Evolutionary conservation across 805 yeast genomes (phyloP).

Genomic region (Teunomyces cretensis): DNA sequence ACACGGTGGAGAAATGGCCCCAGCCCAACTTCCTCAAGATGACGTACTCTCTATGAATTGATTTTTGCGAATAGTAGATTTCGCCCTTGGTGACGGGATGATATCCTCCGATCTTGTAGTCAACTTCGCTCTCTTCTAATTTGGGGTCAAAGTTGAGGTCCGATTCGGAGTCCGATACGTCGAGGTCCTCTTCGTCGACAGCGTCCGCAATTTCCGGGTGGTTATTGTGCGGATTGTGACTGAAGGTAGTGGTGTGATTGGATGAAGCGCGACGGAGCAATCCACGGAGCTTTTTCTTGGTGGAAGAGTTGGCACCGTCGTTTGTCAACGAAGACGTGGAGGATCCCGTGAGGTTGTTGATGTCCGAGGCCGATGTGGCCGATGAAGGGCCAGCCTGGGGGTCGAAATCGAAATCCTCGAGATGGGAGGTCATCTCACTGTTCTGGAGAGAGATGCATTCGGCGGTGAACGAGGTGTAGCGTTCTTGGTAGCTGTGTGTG

Average conservation of each 20-base stretch:
- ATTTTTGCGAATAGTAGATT: slow-evolving; percentile 41
- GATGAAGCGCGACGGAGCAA: slow-evolving; percentile 5
- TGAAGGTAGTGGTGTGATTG: neutral
- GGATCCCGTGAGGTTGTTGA: neutral
- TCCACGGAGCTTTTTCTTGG: slow-evolving; percentile 6
- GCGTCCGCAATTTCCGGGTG: slow-evolving; percentile 1
- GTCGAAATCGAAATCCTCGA: slow-evolving; percentile 20
- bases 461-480: slow-evolving; percentile 21
- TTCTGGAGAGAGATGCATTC: slow-evolving; percentile 39
- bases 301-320: neutral
- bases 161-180: slow-evolving; percentile 23
- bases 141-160: slow-evolving; percentile 27
- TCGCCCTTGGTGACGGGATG: slow-evolving; percentile 63
- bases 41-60: slow-evolving; percentile 39
- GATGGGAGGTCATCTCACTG: slow-evolving; percentile 36
- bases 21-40: slow-evolving; percentile 62
- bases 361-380: slow-evolving; percentile 4
- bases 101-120: slow-evolving; percentile 62
- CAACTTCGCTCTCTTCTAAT: slow-evolving; percentile 50
- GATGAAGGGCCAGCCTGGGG: slow-evolving; percentile 22
- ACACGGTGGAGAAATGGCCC: slow-evolving; percentile 75
- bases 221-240: neutral
- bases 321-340: neutral
- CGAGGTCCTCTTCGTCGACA: slow-evolving; percentile 8
- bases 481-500: slow-evolving; percentile 3